phyloP scores from a whole-genome alignment of 352 stramenopile species.

The Phytophthora constricta region DNA sequence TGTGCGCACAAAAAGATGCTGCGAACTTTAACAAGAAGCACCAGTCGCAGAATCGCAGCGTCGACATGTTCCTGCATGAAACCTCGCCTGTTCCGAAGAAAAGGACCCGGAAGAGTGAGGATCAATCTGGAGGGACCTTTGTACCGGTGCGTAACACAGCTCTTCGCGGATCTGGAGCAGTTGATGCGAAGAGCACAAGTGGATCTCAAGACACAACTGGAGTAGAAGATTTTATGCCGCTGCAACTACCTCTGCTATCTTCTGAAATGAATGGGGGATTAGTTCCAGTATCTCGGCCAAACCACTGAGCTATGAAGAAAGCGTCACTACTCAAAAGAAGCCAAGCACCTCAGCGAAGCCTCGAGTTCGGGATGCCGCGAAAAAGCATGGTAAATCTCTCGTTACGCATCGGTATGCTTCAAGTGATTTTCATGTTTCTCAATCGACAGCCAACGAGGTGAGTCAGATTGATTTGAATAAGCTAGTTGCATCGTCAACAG shows the following conservation, averaged over 20 bases:
- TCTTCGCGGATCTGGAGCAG: background rate
- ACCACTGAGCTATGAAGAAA: constrained; percentile 15
- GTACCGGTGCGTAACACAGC: constrained; percentile 2
- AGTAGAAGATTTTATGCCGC: constrained; percentile 55
- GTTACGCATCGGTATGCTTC: background rate
- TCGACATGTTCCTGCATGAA: constrained; percentile 49
- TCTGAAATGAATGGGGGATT: constrained; percentile 32
- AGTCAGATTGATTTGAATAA: constrained; percentile 40
- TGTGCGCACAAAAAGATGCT: constrained; percentile 78
- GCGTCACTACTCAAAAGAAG: constrained; percentile 14
- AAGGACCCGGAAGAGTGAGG: constrained; percentile 30
- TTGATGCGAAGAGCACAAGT: constrained; percentile 9
- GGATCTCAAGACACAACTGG: constrained; percentile 14
- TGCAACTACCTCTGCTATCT: constrained; percentile 48
- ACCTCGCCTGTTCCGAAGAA: constrained; percentile 28
- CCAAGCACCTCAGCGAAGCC: background rate
- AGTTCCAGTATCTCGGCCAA: constrained; percentile 19
- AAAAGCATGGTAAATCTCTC: constrained; percentile 7
- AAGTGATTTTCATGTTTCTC: constrained; percentile 7
- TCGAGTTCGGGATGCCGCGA: constrained; percentile 2
- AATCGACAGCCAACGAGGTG: constrained; percentile 3
- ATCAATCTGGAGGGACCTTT: constrained; percentile 7
- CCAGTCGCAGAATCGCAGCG: constrained; percentile 44
- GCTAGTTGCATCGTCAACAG: constrained; percentile 51
- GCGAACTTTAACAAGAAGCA: constrained; percentile 77